These are phyloP conservation scores for Endoconidiophora polonica DNA, from an alignment of 2,329 filamentous ascomycete genomes.

Conservation along the genomic window DNA sequence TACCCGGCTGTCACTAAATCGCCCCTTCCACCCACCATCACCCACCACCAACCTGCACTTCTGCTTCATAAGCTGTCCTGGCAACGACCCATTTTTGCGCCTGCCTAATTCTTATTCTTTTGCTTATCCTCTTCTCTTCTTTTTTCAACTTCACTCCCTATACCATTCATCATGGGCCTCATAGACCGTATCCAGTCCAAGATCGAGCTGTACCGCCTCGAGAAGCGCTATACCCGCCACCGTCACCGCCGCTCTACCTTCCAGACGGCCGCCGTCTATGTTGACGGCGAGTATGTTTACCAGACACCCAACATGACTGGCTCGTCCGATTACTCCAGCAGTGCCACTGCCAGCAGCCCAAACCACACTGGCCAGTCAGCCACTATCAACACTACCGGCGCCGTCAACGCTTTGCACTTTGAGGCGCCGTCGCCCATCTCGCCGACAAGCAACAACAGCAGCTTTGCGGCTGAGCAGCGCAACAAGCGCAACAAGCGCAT, in stretches of 20 bases:
- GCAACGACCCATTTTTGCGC: neutral
- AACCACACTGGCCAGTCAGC: neutral
- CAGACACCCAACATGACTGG: conserved; percentile 43
- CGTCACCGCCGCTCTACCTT: conserved; percentile 77
- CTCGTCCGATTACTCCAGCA: conserved; percentile 24
- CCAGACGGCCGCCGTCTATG: conserved; percentile 74
- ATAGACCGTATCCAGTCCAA: conserved; percentile 47
- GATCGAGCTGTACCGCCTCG: conserved; percentile 83
- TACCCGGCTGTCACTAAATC: too few species aligned
- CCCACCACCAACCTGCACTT: too few species aligned
- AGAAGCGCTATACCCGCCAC: conserved; percentile 85
- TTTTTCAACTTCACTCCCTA: neutral
- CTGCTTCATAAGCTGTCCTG: too few species aligned
- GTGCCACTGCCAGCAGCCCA: neutral
- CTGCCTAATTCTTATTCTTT: neutral
- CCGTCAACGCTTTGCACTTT: conserved; percentile 5
- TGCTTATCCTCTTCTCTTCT: neutral
- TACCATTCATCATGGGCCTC: conserved; percentile 28
- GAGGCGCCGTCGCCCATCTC: conserved; percentile 4
- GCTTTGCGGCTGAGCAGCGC: conserved; percentile 1
- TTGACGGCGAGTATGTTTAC: conserved; percentile 92
- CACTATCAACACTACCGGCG: neutral
- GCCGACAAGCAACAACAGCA: neutral
- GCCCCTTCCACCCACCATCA: too few species aligned
- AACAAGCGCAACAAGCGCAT: conserved; percentile 7